phyloP scores from a whole-genome alignment of 2,329 filamentous ascomycete genomes.

The Aspergillus felis region DNA sequence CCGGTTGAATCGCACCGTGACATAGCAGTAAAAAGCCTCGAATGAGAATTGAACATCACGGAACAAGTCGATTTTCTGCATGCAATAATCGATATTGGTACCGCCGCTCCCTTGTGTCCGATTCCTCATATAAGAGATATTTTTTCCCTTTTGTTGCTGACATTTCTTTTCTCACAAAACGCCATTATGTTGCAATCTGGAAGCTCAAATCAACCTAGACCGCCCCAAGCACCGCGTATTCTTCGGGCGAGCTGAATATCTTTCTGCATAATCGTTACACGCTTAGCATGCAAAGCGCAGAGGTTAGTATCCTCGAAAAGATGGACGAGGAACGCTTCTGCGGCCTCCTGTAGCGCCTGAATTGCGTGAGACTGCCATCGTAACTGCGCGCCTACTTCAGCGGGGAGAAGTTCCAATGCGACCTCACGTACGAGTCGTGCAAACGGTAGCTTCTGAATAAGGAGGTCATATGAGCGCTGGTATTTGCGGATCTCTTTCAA shows the following conservation, averaged over 20 bases:
- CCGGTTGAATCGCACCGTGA: constrained; percentile 3
- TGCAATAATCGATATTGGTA: background rate
- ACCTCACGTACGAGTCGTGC: constrained; percentile 50
- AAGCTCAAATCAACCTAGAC: constrained; percentile 49
- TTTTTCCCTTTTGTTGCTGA: background rate
- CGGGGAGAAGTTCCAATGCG: constrained; percentile 55
- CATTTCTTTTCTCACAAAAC: background rate
- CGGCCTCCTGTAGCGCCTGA: constrained; percentile 85
- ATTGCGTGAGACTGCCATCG: constrained; percentile 97
- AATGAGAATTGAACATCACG: constrained; percentile 4
- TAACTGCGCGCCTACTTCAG: constrained; percentile 61
- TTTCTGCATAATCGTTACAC: constrained; percentile 96
- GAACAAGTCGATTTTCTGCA: background rate
- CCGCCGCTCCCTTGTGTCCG: background rate
- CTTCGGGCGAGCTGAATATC: constrained; percentile 89
- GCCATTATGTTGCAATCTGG: background rate
- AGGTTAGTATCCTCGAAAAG: constrained; percentile 96
- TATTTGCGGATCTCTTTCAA: constrained; percentile 88
- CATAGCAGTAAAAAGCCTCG: constrained; percentile 1
- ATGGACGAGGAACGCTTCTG: constrained; percentile 94
- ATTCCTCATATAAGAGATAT: background rate
- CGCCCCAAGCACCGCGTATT: constrained; percentile 75
- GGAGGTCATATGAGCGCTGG: constrained; percentile 82
- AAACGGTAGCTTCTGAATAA: constrained; percentile 61
- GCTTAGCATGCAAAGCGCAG: constrained; percentile 93